A percentile compares a stretch with the other conserved stretches of the same genome.
phyloP scores from a whole-genome alignment of 352 stramenopile genomes.

The Achlya hypogyna region DNA sequence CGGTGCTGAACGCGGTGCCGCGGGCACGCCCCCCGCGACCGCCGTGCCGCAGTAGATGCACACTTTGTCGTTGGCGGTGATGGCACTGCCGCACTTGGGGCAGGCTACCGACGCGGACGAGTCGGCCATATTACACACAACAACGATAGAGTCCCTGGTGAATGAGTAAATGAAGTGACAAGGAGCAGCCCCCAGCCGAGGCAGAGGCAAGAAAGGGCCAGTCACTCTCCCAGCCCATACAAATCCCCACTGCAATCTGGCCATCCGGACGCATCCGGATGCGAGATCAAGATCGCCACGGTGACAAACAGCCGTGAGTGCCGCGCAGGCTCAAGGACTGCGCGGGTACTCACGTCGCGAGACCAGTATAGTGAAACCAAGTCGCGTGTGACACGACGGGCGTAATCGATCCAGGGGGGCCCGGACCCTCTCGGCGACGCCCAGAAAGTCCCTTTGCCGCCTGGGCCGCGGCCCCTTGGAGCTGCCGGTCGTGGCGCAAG shows the following conservation, averaged over 20 bases:
- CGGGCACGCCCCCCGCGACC: conserved; percentile 14
- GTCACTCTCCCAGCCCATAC: neutral
- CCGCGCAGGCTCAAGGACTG: neutral
- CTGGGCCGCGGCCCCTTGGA: too few species aligned
- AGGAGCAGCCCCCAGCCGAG: neutral
- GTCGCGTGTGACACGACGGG: too few species aligned
- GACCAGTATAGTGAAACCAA: too few species aligned
- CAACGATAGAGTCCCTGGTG: neutral
- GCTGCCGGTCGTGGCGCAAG: too few species aligned
- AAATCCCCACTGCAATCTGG: neutral
- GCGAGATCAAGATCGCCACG: neutral
- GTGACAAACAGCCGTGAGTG: neutral
- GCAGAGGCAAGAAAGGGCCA: conserved; percentile 5
- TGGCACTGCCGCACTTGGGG: conserved; percentile 66
- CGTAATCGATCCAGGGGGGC: too few species aligned
- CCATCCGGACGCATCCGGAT: conserved; percentile 9
- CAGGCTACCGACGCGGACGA: conserved; percentile 32
- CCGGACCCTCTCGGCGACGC: too few species aligned
- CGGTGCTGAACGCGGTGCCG: conserved; percentile 1
- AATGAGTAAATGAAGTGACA: conserved; percentile 10
- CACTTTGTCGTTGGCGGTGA: conserved; percentile 66
- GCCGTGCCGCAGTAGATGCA: conserved; percentile 78
- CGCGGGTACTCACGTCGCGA: neutral
- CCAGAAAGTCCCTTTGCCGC: too few species aligned
- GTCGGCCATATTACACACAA: conserved; percentile 14